Conservation (phyloP, 1,284 basidiomycete genomes). For the Melampsora americana region DNA sequence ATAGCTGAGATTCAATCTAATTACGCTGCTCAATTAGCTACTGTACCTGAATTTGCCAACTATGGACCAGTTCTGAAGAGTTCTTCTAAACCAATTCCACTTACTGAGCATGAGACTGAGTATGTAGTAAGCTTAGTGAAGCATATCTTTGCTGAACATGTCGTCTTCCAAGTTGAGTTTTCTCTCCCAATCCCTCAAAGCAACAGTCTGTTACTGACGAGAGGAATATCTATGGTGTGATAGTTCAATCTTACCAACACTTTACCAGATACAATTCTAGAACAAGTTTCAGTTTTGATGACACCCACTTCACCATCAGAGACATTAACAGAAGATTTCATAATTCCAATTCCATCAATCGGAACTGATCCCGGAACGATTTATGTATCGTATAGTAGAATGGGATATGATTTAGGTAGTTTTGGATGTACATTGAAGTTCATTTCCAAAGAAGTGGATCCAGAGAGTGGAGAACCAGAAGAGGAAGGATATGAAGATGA, state of each 20-base stretch:
- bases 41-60: constrained; percentile 76
- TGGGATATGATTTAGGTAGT: constrained; percentile 76
- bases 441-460: constrained; percentile 95
- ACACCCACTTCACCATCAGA: constrained; percentile 67
- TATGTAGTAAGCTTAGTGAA: constrained; percentile 96
- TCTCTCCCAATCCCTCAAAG: not conserved
- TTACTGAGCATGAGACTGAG: constrained; percentile 96
- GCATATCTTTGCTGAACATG: constrained; percentile 90
- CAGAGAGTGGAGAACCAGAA: constrained; percentile 91
- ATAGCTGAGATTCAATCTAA: constrained; percentile 78
- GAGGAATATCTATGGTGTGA: not conserved
- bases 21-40: constrained; percentile 78
- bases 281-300: constrained; percentile 93
- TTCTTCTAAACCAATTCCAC: constrained; percentile 71
- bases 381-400: constrained; percentile 91
- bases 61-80: constrained; percentile 89
- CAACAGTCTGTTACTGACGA: too few species aligned
- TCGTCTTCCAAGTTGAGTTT: constrained; percentile 84
- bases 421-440: constrained; percentile 94
- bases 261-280: constrained; percentile 93
- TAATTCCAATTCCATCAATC: constrained; percentile 63
- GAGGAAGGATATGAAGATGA: constrained; percentile 98
- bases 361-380: constrained; percentile 68
- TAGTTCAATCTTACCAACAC: constrained; percentile 57
- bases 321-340: constrained; percentile 87